These are phyloP conservation scores for Mycena leptocephala DNA, from an alignment of 768 basidiomycete genomes.

Conservation along the genomic window DNA sequence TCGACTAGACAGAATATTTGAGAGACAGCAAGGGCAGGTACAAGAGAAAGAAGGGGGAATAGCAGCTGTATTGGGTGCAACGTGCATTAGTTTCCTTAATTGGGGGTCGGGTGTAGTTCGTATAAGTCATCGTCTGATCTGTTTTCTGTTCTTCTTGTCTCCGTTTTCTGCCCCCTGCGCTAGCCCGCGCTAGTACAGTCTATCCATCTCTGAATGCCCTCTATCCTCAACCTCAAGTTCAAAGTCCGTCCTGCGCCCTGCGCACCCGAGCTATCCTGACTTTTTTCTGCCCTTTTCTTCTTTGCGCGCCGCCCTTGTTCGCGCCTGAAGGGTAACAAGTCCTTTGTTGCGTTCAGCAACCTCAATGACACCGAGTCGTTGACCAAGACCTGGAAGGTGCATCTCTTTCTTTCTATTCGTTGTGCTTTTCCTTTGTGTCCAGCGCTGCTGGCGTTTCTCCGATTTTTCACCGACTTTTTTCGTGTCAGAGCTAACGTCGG, in stretches of 20 bases:
- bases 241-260: constrained; percentile 50
- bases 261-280: constrained; percentile 13
- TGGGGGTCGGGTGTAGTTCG: background rate
- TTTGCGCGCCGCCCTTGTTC: constrained; percentile 17
- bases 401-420: background rate
- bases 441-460: background rate
- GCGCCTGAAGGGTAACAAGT: constrained; percentile 88
- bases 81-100: background rate
- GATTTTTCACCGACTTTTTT: constrained; percentile 25
- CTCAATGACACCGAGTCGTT: constrained; percentile 88
- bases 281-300: constrained; percentile 33
- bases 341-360: constrained; percentile 94
- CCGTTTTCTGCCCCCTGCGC: background rate
- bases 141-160: background rate
- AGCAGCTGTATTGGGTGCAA: background rate
- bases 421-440: background rate
- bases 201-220: constrained; percentile 60
- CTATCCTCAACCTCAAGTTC: constrained; percentile 79
- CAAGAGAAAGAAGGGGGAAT: background rate
- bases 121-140: constrained; percentile 19
- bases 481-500: background rate
- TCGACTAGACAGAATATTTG: background rate
- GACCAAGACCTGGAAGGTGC: constrained; percentile 93
- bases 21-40: background rate
- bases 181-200: background rate